Percentiles rank a stretch among this genome's conserved stretches.
Evolutionary conservation across 768 basidiomycete species (phyloP).

Genomic region (Gelatoporia subvermispora): DNA sequence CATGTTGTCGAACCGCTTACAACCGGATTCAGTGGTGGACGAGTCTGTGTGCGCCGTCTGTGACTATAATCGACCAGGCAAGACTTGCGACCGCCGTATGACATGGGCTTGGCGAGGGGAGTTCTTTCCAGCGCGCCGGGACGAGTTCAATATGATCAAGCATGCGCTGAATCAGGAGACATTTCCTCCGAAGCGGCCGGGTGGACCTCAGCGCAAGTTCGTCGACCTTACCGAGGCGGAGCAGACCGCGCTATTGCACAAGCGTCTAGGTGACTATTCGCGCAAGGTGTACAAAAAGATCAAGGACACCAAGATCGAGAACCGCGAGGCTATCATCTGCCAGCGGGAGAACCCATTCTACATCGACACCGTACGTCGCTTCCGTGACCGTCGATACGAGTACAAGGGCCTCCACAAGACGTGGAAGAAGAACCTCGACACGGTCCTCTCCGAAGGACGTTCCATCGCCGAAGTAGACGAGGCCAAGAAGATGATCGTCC

Average conservation of each 20-base stretch:
- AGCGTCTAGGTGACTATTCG: constrained; percentile 97
- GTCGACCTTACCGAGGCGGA: constrained; percentile 77
- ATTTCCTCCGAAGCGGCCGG: constrained; percentile 79
- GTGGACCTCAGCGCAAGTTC: constrained; percentile 74
- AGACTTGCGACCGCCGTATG: constrained; percentile 87
- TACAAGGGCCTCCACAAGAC: constrained; percentile 98
- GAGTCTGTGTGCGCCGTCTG: constrained; percentile 97
- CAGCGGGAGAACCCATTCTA: constrained; percentile 99
- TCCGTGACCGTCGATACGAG: constrained; percentile 96
- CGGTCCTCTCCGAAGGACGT: constrained; percentile 56
- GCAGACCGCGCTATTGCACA: constrained; percentile 89
- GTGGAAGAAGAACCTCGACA: constrained; percentile 98
- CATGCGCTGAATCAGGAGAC: constrained; percentile 92
- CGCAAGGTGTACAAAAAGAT: constrained; percentile 98
- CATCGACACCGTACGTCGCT: constrained; percentile 94
- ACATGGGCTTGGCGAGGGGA: constrained; percentile 99
- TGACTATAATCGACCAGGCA: constrained; percentile 95
- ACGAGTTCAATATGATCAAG: constrained; percentile 98
- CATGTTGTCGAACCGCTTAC: constrained; percentile 99
- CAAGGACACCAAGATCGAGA: constrained; percentile 94
- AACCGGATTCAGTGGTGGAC: constrained; percentile 96
- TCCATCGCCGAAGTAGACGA: constrained; percentile 88
- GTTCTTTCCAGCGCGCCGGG: constrained; percentile 94
- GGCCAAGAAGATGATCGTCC: constrained; percentile 97
- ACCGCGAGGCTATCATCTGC: constrained; percentile 91